phyloP scores from a whole-genome alignment of 2,329 filamentous ascomycete species.

The Monilinia fructigena region DNA sequence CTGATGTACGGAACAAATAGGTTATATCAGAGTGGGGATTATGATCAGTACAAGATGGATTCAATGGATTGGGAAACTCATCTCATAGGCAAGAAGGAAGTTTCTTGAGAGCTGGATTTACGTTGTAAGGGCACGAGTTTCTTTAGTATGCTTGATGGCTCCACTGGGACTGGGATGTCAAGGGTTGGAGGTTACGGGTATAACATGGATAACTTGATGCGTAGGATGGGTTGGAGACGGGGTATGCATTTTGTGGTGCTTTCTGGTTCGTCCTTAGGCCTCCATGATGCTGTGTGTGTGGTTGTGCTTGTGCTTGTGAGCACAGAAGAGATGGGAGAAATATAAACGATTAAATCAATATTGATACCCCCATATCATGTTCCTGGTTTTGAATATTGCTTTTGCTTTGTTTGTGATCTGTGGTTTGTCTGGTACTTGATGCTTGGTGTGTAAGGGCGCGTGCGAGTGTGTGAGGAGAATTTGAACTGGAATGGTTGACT shows the following conservation, averaged over 20 bases:
- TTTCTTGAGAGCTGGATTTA: background rate
- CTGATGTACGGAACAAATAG: background rate
- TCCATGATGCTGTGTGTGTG: no score
- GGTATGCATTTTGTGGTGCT: no score
- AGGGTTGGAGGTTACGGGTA: background rate
- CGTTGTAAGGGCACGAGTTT: background rate
- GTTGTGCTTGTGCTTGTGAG: no score
- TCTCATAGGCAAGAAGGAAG: background rate
- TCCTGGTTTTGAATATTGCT: no score
- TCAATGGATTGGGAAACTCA: background rate
- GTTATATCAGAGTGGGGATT: background rate
- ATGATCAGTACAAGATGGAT: constrained; percentile 3
- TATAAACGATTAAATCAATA: background rate
- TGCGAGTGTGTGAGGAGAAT: no score
- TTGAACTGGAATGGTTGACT: no score
- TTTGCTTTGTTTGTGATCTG: no score
- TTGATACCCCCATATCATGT: constrained; percentile 1
- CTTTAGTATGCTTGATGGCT: background rate
- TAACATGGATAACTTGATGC: background rate
- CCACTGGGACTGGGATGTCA: background rate
- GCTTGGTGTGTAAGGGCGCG: no score
- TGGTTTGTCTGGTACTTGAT: no score
- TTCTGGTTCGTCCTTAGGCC: no score
- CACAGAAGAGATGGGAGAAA: background rate
- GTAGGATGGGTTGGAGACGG: background rate